phyloP scores from a whole-genome alignment of 352 stramenopile species.

The Phytophthora gonapodyides region DNA sequence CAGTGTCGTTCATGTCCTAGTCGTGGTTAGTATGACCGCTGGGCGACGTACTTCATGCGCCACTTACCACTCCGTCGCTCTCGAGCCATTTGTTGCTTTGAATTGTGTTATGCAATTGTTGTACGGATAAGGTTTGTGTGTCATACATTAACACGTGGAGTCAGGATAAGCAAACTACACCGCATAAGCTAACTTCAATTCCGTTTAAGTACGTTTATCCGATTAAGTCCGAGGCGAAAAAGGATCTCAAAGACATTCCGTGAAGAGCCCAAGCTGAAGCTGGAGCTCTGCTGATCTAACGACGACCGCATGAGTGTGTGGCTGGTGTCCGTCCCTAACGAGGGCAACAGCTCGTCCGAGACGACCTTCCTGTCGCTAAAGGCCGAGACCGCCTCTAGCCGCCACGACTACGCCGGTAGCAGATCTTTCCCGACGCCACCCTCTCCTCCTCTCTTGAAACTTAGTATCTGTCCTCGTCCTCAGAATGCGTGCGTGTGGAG shows the following conservation, averaged over 20 bases:
- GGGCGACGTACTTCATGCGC: not conserved
- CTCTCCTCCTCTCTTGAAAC: not conserved
- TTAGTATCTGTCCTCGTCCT: conserved; percentile 7
- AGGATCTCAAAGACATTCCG: conserved; percentile 32
- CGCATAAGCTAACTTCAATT: not conserved
- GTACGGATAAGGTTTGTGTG: no score
- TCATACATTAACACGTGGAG: no score
- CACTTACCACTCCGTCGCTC: conserved; percentile 31
- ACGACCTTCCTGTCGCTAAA: conserved; percentile 88
- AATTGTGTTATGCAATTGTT: not conserved
- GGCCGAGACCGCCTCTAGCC: conserved; percentile 78
- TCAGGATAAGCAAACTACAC: no score
- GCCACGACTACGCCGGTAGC: conserved; percentile 79
- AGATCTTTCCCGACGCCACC: not conserved
- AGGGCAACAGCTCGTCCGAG: conserved; percentile 78
- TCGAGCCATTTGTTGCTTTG: conserved; percentile 16
- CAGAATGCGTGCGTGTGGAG: conserved; percentile 86
- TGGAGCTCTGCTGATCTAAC: not conserved
- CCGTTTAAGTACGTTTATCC: not conserved
- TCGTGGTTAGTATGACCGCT: conserved; percentile 25
- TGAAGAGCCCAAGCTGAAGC: conserved; percentile 24
- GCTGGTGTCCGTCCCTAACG: conserved; percentile 87
- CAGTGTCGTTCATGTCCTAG: conserved; percentile 31
- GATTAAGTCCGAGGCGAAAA: conserved; percentile 22
- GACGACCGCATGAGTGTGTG: conserved; percentile 56